Conservation (phyloP, 176 grass and related monocot species). For the Ensete ventricosum region DNA sequence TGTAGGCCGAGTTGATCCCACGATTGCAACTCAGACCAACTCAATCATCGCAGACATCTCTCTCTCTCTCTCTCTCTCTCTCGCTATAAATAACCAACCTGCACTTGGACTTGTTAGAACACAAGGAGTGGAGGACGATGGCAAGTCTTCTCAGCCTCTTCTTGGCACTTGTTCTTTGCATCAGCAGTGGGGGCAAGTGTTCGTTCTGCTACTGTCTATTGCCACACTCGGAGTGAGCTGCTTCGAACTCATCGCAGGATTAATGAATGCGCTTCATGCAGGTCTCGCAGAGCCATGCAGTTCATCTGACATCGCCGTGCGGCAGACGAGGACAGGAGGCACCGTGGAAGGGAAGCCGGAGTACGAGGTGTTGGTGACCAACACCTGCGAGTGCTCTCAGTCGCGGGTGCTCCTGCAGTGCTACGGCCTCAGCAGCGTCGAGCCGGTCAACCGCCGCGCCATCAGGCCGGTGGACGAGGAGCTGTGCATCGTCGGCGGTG, state of each 20-base stretch:
- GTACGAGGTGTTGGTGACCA: conserved; percentile 29
- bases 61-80: too few relatives aligned
- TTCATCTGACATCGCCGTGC: conserved; percentile 20
- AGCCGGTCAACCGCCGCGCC: conserved; percentile 14
- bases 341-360: conserved; percentile 26
- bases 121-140: not conserved
- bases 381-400: conserved; percentile 31
- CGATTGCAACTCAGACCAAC: not conserved
- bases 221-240: not conserved
- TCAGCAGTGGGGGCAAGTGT: not conserved
- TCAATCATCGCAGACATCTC: too few relatives aligned
- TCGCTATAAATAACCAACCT: too few relatives aligned
- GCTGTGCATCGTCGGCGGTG: conserved; percentile 9
- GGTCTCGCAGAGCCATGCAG: conserved; percentile 16
- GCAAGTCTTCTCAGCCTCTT: not conserved
- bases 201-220: not conserved
- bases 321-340: conserved; percentile 18
- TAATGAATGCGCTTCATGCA: not conserved
- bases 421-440: conserved; percentile 34
- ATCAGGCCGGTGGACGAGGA: conserved; percentile 27
- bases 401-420: conserved; percentile 28
- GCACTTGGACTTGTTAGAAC: too few relatives aligned
- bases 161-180: conserved; percentile 10
- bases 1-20: not conserved
- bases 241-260: not conserved